Conservation (phyloP, 192 early-diverging fungal genomes). For the Podila horticola region DNA sequence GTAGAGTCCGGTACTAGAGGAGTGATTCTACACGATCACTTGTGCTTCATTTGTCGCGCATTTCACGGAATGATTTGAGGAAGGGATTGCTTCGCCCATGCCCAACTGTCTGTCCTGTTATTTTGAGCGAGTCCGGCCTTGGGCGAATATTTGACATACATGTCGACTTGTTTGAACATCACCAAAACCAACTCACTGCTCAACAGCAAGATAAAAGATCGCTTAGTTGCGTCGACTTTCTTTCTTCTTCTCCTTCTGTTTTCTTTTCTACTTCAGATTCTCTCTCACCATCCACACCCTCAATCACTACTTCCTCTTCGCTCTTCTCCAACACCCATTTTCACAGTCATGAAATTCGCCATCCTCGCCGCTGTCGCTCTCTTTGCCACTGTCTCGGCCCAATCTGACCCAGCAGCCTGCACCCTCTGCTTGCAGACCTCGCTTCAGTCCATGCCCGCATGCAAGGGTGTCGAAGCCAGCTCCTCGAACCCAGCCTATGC, state of each 20-base stretch:
- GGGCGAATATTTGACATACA: too few relatives aligned
- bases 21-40: too few relatives aligned
- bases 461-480: slow-evolving; percentile 11
- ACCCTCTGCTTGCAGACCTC: slow-evolving; percentile 32
- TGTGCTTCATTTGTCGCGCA: too few relatives aligned
- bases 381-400: slow-evolving; percentile 22
- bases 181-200: too few relatives aligned
- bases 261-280: neutral
- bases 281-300: neutral
- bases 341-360: slow-evolving; percentile 29
- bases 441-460: slow-evolving; percentile 23
- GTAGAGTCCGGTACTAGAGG: too few relatives aligned
- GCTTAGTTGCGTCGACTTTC: too few relatives aligned
- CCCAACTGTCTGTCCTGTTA: too few relatives aligned
- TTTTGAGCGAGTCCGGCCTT: too few relatives aligned
- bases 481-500: slow-evolving; percentile 26
- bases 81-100: too few relatives aligned
- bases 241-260: neutral
- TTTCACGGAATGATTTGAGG: too few relatives aligned
- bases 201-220: too few relatives aligned
- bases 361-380: slow-evolving; percentile 3
- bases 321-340: neutral
- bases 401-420: slow-evolving; percentile 17
- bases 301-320: neutral
- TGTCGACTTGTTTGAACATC: too few relatives aligned